Evolutionary conservation across 2,329 filamentous ascomycete species (phyloP), one percentile per base, ranked within the genome.

Genomic region (Paraconiothyrium sp.): DNA sequence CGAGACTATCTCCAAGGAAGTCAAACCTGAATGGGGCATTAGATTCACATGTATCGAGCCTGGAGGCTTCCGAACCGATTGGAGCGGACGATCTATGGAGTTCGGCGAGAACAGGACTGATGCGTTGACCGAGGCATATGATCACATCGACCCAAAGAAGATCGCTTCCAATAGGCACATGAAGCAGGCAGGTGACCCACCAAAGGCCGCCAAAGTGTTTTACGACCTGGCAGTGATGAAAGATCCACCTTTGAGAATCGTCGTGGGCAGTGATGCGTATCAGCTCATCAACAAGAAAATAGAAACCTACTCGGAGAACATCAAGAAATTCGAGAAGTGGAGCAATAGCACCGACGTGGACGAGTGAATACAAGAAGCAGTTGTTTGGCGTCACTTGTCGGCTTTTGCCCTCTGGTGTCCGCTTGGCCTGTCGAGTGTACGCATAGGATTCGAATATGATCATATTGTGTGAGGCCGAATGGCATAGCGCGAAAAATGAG

Each of bases 211-310:
- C 1, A 75, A 80, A 24, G 80, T 80, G 0, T 85, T 87, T 76
- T 86, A 87, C 65, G 83, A 88, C 56, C 68, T 88, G 16, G 85
- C 84, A 0, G 78, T 82, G 41, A 81, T 84, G 79, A 68, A 84
- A 13, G 80, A 85, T 14, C 84, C 83, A 3, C 86, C 86, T 3
- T 66, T 88, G 8, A 76, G 86, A 34, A 80, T 85, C 14, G 79
- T 85, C 0, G 76, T 88, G 11, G 86, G 86, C 0, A 84, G 79
- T 0, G 86, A 88, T 73, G 84, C 84, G 0, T 87, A 83, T 70
- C 67, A 70, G 1, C 76, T 65, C 4, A 81, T 88, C 24, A 83
- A 78, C 65, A 68, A 74, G 0, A 88, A 87, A 75, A 78, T 87
- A 24, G 81, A 86, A 47, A 73, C 75, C 13, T 85, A 84, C 52